A percentile compares a stretch with the other conserved stretches of the same genome.
Evolutionary conservation across 1,284 basidiomycete species (phyloP).

Genomic region (Paramarasmius palmivorus): DNA sequence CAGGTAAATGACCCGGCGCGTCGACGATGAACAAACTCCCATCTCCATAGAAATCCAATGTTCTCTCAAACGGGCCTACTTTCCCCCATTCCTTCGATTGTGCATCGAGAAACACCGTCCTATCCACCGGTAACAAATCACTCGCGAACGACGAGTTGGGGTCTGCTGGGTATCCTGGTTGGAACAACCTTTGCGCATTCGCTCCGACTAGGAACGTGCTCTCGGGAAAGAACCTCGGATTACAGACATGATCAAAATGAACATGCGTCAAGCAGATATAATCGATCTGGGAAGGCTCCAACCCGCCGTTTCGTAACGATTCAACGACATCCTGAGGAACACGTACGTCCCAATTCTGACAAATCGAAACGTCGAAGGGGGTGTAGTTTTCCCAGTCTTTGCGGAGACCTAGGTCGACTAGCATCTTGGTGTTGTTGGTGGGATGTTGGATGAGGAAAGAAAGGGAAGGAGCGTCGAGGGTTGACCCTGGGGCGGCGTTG

Average conservation of each 20-base stretch:
- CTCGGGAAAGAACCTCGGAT: slow-evolving; percentile 43
- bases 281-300: slow-evolving; percentile 39
- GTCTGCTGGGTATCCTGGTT: slow-evolving; percentile 42
- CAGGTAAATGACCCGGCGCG: slow-evolving; percentile 52
- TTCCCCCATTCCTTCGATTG: slow-evolving; percentile 30
- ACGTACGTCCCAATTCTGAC: slow-evolving; percentile 27
- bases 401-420: slow-evolving; percentile 59
- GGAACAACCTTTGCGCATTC: slow-evolving; percentile 32
- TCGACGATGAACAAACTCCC: slow-evolving; percentile 58
- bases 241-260: slow-evolving; percentile 46
- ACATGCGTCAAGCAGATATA: slow-evolving; percentile 51
- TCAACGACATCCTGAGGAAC: slow-evolving; percentile 45
- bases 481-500: slow-evolving; percentile 26
- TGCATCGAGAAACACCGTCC: slow-evolving; percentile 37
- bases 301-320: slow-evolving; percentile 47
- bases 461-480: slow-evolving; percentile 38
- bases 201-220: slow-evolving; percentile 49
- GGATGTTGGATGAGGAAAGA: slow-evolving; percentile 51
- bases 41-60: slow-evolving; percentile 55
- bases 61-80: slow-evolving; percentile 52
- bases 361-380: slow-evolving; percentile 29
- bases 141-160: slow-evolving; percentile 31
- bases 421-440: slow-evolving; percentile 32
- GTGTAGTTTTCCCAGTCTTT: slow-evolving; percentile 43
- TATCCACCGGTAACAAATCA: slow-evolving; percentile 40